Evolutionary conservation across 371 early-diverging fungal species (phyloP).

Genomic region (Mortierella sp.): DNA sequence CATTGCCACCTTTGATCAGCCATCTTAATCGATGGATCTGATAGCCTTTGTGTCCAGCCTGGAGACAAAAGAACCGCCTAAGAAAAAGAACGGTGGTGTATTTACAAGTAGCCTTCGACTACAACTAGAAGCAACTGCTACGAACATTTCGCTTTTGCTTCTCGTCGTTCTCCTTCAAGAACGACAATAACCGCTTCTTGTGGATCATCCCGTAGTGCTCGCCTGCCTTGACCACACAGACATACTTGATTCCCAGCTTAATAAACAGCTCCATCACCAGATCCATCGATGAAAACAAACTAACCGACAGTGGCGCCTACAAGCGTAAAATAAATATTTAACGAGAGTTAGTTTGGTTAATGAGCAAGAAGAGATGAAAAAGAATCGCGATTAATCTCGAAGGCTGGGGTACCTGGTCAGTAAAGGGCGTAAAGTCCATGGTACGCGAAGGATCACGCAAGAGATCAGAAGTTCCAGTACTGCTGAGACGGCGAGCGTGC

Average conservation of each 20-base stretch:
- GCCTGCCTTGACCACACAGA: conserved; percentile 73
- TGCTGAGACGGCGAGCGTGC: conserved; percentile 24
- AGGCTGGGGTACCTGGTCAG: conserved; percentile 71
- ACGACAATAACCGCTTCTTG: conserved; percentile 79
- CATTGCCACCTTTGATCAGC: too few relatives aligned
- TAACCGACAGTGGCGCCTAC: conserved; percentile 84
- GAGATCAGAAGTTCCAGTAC: conserved; percentile 32
- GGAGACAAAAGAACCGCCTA: not conserved
- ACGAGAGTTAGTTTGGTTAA: not conserved
- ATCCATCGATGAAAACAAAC: conserved; percentile 84
- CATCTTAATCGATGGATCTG: too few relatives aligned
- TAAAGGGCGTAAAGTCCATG: conserved; percentile 79
- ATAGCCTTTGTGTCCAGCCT: too few relatives aligned
- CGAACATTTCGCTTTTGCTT: conserved; percentile 40
- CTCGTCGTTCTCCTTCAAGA: conserved; percentile 72
- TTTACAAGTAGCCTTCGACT: not conserved
- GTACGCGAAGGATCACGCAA: conserved; percentile 44
- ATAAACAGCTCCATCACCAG: conserved; percentile 89
- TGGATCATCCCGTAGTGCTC: conserved; percentile 80
- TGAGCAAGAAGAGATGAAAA: not conserved
- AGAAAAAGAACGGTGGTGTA: not conserved
- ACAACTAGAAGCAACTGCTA: conserved; percentile 21
- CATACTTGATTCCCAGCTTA: conserved; percentile 82
- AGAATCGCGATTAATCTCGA: not conserved
- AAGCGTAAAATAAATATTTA: not conserved